phyloP scores from a whole-genome alignment of 2,329 filamentous ascomycete species.

The Cladorrhinum sp. region DNA sequence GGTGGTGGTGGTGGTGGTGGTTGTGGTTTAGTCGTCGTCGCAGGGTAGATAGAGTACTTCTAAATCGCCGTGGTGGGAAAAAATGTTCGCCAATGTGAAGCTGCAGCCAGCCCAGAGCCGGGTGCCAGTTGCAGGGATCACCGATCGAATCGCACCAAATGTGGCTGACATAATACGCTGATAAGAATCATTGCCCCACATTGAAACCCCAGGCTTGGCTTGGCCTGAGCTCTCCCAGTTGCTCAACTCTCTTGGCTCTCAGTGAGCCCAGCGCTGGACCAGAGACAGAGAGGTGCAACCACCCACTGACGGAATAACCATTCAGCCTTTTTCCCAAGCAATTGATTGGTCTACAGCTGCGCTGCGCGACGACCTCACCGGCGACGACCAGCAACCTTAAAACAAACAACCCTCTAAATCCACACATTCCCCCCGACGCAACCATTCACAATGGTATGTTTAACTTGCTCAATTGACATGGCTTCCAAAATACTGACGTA shows the following conservation, averaged over 20 bases:
- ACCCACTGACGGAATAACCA: conserved; percentile 5
- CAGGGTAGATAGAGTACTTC: not conserved
- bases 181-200: conserved; percentile 4
- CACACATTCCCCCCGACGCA: conserved; percentile 9
- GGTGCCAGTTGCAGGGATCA: conserved; percentile 22
- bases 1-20: conserved; percentile 17
- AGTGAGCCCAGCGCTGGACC: not conserved
- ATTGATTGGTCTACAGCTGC: conserved; percentile 6
- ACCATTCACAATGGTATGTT: conserved; percentile 53
- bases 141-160: conserved; percentile 9
- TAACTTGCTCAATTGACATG: not conserved
- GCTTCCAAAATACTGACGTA: conserved; percentile 38
- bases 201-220: conserved; percentile 2
- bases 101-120: conserved; percentile 13
- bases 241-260: not conserved
- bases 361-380: conserved; percentile 6
- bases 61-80: conserved; percentile 23
- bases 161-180: conserved; percentile 28
- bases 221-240: not conserved
- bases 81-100: conserved; percentile 30
- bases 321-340: conserved; percentile 2
- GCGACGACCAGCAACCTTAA: conserved; percentile 5
- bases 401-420: not conserved
- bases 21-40: conserved; percentile 5
- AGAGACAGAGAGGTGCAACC: not conserved